Evolutionary conservation across 108 stramenopile genomes (phyloP).

Genomic region (Fistulifera pelliculosa): DNA sequence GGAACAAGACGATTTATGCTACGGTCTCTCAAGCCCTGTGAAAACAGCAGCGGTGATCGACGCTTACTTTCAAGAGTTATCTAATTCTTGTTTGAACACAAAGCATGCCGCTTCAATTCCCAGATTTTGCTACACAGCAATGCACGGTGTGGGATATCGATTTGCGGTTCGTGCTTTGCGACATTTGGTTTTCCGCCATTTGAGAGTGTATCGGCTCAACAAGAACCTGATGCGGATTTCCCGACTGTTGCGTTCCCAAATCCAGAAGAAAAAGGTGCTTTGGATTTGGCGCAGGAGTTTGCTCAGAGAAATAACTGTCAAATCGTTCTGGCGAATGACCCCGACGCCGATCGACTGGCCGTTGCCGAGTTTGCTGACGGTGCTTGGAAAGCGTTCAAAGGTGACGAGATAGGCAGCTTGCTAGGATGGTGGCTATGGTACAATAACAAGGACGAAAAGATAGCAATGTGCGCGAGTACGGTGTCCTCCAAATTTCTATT

Average conservation of each 20-base stretch:
- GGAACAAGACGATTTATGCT: conserved; percentile 35
- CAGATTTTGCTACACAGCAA: conserved; percentile 87
- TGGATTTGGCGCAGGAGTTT: conserved; percentile 77
- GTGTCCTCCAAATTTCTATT: conserved; percentile 91
- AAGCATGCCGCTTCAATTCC: conserved; percentile 11
- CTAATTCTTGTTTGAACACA: conserved; percentile 49
- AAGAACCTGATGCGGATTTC: conserved; percentile 85
- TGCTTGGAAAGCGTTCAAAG: conserved; percentile 87
- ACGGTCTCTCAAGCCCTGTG: conserved; percentile 24
- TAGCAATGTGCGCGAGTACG: conserved; percentile 90
- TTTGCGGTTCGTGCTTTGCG: conserved; percentile 65
- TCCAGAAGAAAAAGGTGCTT: conserved; percentile 94
- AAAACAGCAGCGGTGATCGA: conserved; percentile 22
- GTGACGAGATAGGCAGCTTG: conserved; percentile 93
- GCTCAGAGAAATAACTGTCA: conserved; percentile 53
- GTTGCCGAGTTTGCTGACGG: conserved; percentile 75
- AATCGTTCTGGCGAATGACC: conserved; percentile 95
- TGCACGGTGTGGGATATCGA: conserved; percentile 91
- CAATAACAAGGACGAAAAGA: conserved; percentile 40
- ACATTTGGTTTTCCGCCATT: conserved; percentile 74
- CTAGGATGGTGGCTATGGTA: conserved; percentile 89
- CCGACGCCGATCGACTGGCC: conserved; percentile 96
- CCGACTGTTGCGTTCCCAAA: conserved; percentile 95
- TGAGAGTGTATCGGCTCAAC: conserved; percentile 62
- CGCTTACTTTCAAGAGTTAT: conserved; percentile 58